A percentile compares a stretch with the other conserved stretches of the same genome.
Evolutionary conservation across 1,284 basidiomycete species (phyloP).

Genomic region (Cutaneotrichosporon cutaneum): DNA sequence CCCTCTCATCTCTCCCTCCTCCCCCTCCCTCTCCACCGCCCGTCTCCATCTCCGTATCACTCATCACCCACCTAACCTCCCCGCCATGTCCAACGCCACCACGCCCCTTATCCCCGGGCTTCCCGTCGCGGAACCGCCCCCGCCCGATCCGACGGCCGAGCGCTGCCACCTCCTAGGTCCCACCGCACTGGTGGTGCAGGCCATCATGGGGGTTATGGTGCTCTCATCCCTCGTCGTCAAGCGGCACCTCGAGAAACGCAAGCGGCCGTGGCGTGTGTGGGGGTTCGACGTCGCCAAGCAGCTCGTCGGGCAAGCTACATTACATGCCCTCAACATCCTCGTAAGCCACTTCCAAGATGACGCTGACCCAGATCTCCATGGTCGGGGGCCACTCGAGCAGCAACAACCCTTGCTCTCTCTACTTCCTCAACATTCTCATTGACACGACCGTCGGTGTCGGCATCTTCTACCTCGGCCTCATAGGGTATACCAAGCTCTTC

Average conservation of each 20-base stretch:
- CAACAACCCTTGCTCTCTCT: slow-evolving; percentile 82
- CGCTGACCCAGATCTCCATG: slow-evolving; percentile 44
- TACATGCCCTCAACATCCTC: slow-evolving; percentile 82
- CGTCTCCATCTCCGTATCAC: not conserved
- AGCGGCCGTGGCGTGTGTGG: slow-evolving; percentile 88
- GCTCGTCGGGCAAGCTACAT: slow-evolving; percentile 83
- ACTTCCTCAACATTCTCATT: slow-evolving; percentile 90
- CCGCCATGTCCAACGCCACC: slow-evolving; percentile 1
- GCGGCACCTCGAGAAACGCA: slow-evolving; percentile 77
- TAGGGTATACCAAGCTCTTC: slow-evolving; percentile 66
- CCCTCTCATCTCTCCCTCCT: too few relatives aligned
- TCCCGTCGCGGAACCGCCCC: slow-evolving; percentile 45
- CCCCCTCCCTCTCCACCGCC: not conserved
- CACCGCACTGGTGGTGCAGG: slow-evolving; percentile 53
- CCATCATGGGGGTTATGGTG: slow-evolving; percentile 74
- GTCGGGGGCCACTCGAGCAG: slow-evolving; percentile 62
- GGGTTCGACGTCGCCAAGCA: slow-evolving; percentile 89
- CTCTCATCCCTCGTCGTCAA: slow-evolving; percentile 82
- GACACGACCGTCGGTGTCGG: slow-evolving; percentile 86
- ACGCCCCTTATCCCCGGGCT: slow-evolving; percentile 25
- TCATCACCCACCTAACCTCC: not conserved
- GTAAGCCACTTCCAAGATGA: slow-evolving; percentile 51
- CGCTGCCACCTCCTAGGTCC: slow-evolving; percentile 55
- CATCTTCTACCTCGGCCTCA: slow-evolving; percentile 78
- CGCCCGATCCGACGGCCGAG: slow-evolving; percentile 55